Base-by-base conservation (phyloP, 2,329 filamentous ascomycete genomes). In the Trichoderma hamatum region DNA sequence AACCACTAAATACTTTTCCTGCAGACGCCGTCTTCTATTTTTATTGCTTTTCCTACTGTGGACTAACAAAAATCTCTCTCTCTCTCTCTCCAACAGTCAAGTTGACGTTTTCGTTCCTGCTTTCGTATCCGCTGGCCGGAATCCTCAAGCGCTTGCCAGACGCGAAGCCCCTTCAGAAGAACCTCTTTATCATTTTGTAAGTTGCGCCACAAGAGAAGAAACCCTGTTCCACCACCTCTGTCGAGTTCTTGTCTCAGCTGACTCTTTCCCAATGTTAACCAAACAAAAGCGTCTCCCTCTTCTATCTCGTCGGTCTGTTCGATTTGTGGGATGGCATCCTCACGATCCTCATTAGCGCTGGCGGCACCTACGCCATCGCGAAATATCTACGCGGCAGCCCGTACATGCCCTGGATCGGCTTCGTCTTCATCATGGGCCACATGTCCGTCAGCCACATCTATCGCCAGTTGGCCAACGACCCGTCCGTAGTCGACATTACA, bases 381-480 rank as follows among this genome's bases (percentile, higher is more conserved):
- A 89, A 91, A 73, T 94, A 90, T 78, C 83, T 98, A 55, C 87
- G 93, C 73, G 80, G 79, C 43, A 94, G 93, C 24, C 93, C 93
- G 0, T 92, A 95, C 78, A 99, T 99, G 96, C 96, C 96, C 82
- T 99, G 96, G 96, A 85, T 97, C 61, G 94, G 90, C 70, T 99
- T 99, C 80, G 84, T 93, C 61, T 97, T 97, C 77, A 83, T 97
- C 69, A 98, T 99, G 95, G 90, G 90, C 67, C 95, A 99, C 81
- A 92, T 98, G 91, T 95, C 94, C 56, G 79, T 95, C 75, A 97
- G 89, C 78, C 96, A 99, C 79, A 90, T 99, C 71, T 83, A 88
- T 69, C 92, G 96, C 49, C 93, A 97, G 79, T 87, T 89, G 49
- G 82, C 86, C 49, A 85, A 91, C 73, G 85, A 88, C 71, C 88